These are phyloP conservation scores for Trichoderma orchidacearum DNA, from an alignment of 495 filamentous ascomycete genomes.

Conservation along the genomic window DNA sequence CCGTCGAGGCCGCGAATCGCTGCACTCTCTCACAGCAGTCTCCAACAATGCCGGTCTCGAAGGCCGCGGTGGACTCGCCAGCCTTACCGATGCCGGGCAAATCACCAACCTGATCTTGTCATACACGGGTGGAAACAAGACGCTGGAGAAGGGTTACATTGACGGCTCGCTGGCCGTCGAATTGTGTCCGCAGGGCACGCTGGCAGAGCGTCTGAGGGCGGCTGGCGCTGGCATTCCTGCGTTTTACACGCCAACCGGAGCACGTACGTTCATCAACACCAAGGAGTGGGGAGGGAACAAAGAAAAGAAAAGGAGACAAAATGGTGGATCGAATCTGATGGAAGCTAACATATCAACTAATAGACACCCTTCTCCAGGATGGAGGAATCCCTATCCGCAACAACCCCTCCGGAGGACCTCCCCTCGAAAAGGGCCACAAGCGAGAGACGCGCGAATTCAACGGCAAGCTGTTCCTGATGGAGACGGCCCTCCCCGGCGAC, in stretches of 20 bases:
- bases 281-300: no score
- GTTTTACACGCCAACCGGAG: constrained; percentile 52
- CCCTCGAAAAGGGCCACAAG: constrained; percentile 36
- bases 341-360: background rate
- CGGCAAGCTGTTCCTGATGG: constrained; percentile 46
- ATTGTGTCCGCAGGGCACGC: constrained; percentile 50
- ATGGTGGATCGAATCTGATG: background rate
- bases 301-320: no score
- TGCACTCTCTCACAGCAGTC: constrained; percentile 44
- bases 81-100: constrained; percentile 39
- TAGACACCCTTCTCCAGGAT: constrained; percentile 44
- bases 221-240: constrained; percentile 55
- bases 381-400: constrained; percentile 45
- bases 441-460: constrained; percentile 46
- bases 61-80: constrained; percentile 38
- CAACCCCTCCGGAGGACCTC: constrained; percentile 33
- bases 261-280: constrained; percentile 31
- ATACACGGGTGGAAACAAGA: constrained; percentile 49
- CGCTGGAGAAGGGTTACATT: constrained; percentile 49
- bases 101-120: constrained; percentile 46
- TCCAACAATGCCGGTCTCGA: constrained; percentile 53
- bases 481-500: constrained; percentile 47
- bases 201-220: constrained; percentile 47
- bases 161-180: constrained; percentile 48
- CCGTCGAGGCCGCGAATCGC: constrained; percentile 25